Evolutionary conservation across 305 asterid species (phyloP), one percentile per base, ranked within the genome.

Genomic region (Solanum hybrid): DNA sequence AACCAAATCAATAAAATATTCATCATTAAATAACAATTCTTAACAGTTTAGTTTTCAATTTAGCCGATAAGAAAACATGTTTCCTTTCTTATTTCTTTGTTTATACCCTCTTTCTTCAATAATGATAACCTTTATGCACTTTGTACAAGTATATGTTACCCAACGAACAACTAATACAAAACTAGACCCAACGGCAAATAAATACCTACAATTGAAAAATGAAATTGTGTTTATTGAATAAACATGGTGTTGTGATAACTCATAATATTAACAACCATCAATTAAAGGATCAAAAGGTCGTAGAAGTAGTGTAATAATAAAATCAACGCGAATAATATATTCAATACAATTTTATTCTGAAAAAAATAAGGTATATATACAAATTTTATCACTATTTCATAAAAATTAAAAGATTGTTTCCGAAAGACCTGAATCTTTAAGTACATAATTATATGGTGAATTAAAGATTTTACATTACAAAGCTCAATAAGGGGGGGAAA

Each of bases 381-480:
- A 61, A 61, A 61, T 61, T 8, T 61, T 61, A 61, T 20, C 1
- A 61, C 0, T 61, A 3, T 61, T 1, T 61, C 71, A 1, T 61
- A 61, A 61, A 61, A 20, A 61, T 0, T 3, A 22, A 16, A 0
- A 0, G 0, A 61, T 3, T 20, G 1, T 61, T 61, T 61, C 2
- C 1, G 24, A 61, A 20, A 61, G 5, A 61, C 5, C 11, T 4
- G 5, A 61, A 1, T 20, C 12, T n/a, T 61, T 2, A 20, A 61
- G 11, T 61, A 61, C 71, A 61, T 61, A 61, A 20, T 61, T 61
- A 61, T 61, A 61, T 42, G 39, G 16, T 46, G 36, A 46, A 40
- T 83, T 16, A 42, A 69, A 42, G 87, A 83, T 42, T 83, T 61
- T 61, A 61, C 71, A 20, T 61, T 82, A 82, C 87, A 82, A 82